A percentile compares a stretch with the other conserved stretches of the same genome.
Evolutionary conservation across 805 yeast genomes (phyloP).

Genomic region (Saccharomyces kudriavzevii): DNA sequence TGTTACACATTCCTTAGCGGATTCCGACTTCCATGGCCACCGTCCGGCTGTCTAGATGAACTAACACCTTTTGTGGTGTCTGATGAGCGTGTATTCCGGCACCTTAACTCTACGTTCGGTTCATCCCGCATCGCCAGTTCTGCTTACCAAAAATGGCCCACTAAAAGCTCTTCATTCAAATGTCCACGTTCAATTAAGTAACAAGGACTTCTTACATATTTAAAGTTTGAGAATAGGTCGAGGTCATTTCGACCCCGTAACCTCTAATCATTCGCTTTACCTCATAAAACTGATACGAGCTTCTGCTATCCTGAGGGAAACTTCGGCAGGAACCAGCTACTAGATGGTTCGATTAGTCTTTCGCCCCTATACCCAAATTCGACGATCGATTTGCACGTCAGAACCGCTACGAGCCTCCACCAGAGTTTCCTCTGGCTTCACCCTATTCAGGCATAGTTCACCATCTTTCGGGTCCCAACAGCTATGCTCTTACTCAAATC

Average conservation of each 20-base stretch:
- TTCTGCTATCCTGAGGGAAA: conserved; percentile 38
- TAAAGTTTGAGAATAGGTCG: conserved; percentile 37
- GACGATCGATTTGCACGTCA: conserved; percentile 40
- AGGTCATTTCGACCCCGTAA: conserved; percentile 35
- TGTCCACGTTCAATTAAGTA: conserved; percentile 36
- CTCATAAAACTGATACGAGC: conserved; percentile 37
- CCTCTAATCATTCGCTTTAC: conserved; percentile 37
- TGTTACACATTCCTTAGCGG: conserved; percentile 47
- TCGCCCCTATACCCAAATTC: conserved; percentile 39
- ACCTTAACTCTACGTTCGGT: conserved; percentile 36
- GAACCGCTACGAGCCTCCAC: conserved; percentile 41
- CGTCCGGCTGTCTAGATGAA: conserved; percentile 43
- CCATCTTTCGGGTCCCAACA: conserved; percentile 41
- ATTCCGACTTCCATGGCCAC: conserved; percentile 46
- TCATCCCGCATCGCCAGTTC: conserved; percentile 42
- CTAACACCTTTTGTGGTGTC: conserved; percentile 41
- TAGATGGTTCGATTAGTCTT: conserved; percentile 39
- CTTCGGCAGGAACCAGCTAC: conserved; percentile 40
- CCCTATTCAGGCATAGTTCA: conserved; percentile 40
- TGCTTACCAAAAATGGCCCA: conserved; percentile 42
- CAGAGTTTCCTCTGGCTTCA: conserved; percentile 40
- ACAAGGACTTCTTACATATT: conserved; percentile 37
- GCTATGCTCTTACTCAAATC: conserved; percentile 38
- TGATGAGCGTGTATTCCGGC: conserved; percentile 39
- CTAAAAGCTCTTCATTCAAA: conserved; percentile 38